A percentile compares a stretch with the other conserved stretches of the same genome.
phyloP scores from a whole-genome alignment of 176 grass and related monocot species.

The Triticum dicoccoides region DNA sequence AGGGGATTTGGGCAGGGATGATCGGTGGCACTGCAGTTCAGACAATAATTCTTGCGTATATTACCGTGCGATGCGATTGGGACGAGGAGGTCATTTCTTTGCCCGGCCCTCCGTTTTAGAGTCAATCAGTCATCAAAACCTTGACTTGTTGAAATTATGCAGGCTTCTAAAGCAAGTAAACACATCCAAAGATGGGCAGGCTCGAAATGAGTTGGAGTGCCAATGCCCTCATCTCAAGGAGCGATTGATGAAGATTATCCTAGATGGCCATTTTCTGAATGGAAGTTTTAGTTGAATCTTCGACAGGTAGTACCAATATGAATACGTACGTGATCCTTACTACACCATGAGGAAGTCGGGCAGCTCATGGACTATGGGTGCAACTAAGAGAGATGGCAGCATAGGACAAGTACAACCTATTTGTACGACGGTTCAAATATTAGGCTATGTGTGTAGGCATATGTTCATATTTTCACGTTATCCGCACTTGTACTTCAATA shows the following conservation, averaged over 20 bases:
- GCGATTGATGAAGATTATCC: not conserved
- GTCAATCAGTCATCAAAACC: not conserved
- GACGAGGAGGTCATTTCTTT: conserved; percentile 29
- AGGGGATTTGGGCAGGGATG: conserved; percentile 57
- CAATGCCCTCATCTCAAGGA: not conserved
- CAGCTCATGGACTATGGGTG: too few relatives aligned
- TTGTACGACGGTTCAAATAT: too few relatives aligned
- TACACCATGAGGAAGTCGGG: too few relatives aligned
- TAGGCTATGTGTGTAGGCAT: too few relatives aligned
- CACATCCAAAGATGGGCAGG: conserved; percentile 4
- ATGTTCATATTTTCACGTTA: too few relatives aligned
- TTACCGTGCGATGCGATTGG: conserved; percentile 38
- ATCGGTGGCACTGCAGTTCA: conserved; percentile 43
- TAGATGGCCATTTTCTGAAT: not conserved
- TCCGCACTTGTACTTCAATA: too few relatives aligned
- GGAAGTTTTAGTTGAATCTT: not conserved
- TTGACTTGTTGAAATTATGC: not conserved
- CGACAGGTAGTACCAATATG: not conserved
- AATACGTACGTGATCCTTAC: too few relatives aligned
- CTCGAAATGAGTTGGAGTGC: not conserved
- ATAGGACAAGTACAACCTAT: too few relatives aligned
- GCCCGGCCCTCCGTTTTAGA: not conserved
- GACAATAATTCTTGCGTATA: conserved; percentile 26
- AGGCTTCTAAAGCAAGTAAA: conserved; percentile 30
- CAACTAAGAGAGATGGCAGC: too few relatives aligned